Evolutionary conservation across 2,329 filamentous ascomycete genomes (phyloP), one percentile per base, ranked within the genome.

Genomic region (Penicillium nordicum): DNA sequence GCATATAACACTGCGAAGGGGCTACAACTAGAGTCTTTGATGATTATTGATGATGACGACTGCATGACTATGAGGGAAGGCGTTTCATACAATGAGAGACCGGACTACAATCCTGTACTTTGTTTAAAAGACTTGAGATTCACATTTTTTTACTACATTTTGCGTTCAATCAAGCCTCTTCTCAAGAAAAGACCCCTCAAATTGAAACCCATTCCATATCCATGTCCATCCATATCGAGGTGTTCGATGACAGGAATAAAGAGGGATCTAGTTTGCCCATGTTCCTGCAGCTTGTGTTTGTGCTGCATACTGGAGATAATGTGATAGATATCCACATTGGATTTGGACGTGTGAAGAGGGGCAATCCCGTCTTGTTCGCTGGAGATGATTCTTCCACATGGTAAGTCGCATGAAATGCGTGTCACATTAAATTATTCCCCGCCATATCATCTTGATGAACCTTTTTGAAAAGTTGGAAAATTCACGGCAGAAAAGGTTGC

Each of bases 371-470:
- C 27, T 52, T 29, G 12, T 52, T 51, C 32, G 30, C 30, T 21
- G 37, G 21, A 21, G 46, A 53, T 27, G 34, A 34, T 41, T 9
- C 25, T 53, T 48, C 27, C 43, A 34, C 10, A 51, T 50, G 23
- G 53, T 21, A 34, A 16, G 41, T 25, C 40, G 12, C 36, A 16
- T 46, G n/a, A 30, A 41, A 43, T 30, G 38, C 34, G 21, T 42
- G n/a, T 50, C 21, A 42, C 29, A 53, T 57, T 40, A 51, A 50
- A 55, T 53, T 53, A 38, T 57, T 63, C 55, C 32, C 57, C 46
- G 49, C 52, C 55, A 50, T 59, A 47, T 61, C 56, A 53, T 66
- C 50, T 59, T 57, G 41, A 56, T 58, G 45, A 54, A 30, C 40
- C 25, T 52, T 55, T 50, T 47, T 23, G 30, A 37, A 18, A 34